A percentile compares a stretch with the other conserved stretches of the same genome.
phyloP scores from a whole-genome alignment of 106 monocot species.

The Chionographis japonica region DNA sequence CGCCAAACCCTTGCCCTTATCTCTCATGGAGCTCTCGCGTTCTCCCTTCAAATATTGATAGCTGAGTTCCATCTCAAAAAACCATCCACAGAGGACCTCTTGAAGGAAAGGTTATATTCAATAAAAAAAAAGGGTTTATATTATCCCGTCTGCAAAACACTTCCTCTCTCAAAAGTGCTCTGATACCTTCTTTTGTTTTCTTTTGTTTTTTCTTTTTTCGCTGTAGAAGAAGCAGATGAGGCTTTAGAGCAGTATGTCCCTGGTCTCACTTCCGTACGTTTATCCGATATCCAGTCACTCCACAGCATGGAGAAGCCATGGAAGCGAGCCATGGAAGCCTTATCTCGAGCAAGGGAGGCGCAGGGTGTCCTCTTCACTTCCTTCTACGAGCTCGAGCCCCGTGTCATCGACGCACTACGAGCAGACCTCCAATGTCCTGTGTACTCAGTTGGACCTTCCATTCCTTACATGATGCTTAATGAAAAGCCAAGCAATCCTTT shows the following conservation, averaged over 20 bases:
- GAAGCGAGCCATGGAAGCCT: not conserved
- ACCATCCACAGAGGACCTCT: too few species aligned
- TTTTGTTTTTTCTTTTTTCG: not conserved
- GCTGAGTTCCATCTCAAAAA: too few species aligned
- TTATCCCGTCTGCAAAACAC: too few species aligned
- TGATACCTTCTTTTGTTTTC: not conserved
- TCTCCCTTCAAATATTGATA: too few species aligned
- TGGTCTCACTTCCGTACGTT: not conserved
- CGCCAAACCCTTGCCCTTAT: too few species aligned
- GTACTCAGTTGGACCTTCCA: slow-evolving; percentile 38
- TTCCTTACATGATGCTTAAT: slow-evolving; percentile 10
- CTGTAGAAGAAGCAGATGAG: slow-evolving; percentile 3
- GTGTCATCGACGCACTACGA: slow-evolving; percentile 10
- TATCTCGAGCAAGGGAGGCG: slow-evolving; percentile 6
- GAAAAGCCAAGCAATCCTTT: too few species aligned
- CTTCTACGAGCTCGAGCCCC: slow-evolving; percentile 35
- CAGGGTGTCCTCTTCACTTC: slow-evolving; percentile 24
- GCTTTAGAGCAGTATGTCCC: slow-evolving; percentile 3
- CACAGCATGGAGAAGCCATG: not conserved
- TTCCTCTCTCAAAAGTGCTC: not conserved
- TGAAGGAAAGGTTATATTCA: too few species aligned
- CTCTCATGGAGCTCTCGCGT: too few species aligned
- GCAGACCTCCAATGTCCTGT: slow-evolving; percentile 21
- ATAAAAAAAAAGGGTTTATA: too few species aligned
- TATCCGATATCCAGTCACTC: slow-evolving; percentile 2